Percentiles rank a stretch among this genome's conserved stretches.
These are phyloP conservation scores for Phytopythium montanum DNA, from an alignment of 352 stramenopile genomes.

Conservation along the genomic window DNA sequence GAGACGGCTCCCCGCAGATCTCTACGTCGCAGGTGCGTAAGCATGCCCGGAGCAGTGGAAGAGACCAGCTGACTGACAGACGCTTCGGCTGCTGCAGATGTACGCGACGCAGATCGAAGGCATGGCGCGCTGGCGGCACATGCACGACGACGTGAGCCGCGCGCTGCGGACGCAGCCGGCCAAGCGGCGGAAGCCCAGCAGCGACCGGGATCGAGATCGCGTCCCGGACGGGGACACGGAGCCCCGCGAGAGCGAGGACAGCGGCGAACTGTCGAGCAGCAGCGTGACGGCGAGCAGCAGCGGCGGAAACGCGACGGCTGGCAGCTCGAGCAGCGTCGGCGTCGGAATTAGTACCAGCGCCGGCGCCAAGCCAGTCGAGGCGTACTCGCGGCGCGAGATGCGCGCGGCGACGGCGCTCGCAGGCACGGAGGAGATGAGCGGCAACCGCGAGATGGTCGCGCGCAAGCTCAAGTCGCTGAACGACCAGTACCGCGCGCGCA, in stretches of 20 bases:
- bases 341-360: too few relatives aligned
- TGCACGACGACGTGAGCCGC: conserved; percentile 71
- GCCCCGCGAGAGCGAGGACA: neutral
- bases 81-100: neutral
- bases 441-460: conserved; percentile 52
- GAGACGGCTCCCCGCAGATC: neutral
- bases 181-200: neutral
- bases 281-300: conserved; percentile 3
- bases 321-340: neutral
- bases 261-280: neutral
- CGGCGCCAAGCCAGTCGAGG: neutral
- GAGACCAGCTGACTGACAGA: neutral
- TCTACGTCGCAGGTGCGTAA: neutral
- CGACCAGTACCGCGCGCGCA: conserved; percentile 67
- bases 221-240: neutral
- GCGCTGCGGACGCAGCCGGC: conserved; percentile 20
- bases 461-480: conserved; percentile 75
- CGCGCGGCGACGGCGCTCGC: conserved; percentile 25
- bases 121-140: conserved; percentile 51
- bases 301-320: neutral
- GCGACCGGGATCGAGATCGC: neutral
- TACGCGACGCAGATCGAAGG: conserved; percentile 20
- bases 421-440: conserved; percentile 45
- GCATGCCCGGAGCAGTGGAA: too few relatives aligned
- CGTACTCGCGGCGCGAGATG: conserved; percentile 31